These are phyloP conservation scores for Geosmithia flava DNA, from an alignment of 2,329 filamentous ascomycete genomes.

Conservation along the genomic window DNA sequence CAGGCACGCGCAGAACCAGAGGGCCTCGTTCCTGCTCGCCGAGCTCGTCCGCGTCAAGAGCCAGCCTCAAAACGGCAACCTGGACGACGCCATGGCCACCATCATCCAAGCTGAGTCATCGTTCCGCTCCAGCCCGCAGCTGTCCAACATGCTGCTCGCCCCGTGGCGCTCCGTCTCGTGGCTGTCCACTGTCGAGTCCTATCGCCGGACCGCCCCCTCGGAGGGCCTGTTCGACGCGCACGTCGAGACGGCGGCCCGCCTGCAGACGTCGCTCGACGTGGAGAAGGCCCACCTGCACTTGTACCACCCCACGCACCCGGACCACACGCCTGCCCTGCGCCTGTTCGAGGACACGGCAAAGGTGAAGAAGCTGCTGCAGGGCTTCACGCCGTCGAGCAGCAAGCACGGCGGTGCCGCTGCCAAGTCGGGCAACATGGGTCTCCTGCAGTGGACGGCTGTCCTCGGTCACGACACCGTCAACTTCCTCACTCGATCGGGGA, in stretches of 20 bases:
- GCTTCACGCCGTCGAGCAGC: conserved; percentile 10
- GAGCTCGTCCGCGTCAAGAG: conserved; percentile 30
- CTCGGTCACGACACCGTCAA: conserved; percentile 34
- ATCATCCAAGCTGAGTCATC: conserved; percentile 33
- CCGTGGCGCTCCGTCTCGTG: conserved; percentile 38
- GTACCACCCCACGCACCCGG: conserved; percentile 39
- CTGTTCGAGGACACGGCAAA: conserved; percentile 25
- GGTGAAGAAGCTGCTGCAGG: conserved; percentile 14
- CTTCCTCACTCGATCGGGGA: conserved; percentile 26
- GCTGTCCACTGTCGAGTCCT: conserved; percentile 37
- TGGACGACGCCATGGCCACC: conserved; percentile 36
- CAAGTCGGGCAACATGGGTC: conserved; percentile 8
- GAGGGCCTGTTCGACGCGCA: conserved; percentile 39
- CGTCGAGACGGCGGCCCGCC: conserved; percentile 29
- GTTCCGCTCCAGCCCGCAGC: conserved; percentile 20
- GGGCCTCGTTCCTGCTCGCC: conserved; percentile 19
- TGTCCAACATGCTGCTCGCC: conserved; percentile 21
- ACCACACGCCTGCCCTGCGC: conserved; percentile 30
- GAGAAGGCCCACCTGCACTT: conserved; percentile 42
- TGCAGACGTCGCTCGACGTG: conserved; percentile 22
- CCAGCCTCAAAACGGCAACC: conserved; percentile 22
- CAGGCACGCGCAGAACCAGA: conserved; percentile 1
- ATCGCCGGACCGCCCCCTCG: conserved; percentile 30
- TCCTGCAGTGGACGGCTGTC: conserved; percentile 22
- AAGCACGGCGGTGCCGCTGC: conserved; percentile 7